Percentiles rank a stretch among this genome's conserved stretches.
Evolutionary conservation across 768 basidiomycete species (phyloP).

Genomic region (Podaxis mareebaensis): DNA sequence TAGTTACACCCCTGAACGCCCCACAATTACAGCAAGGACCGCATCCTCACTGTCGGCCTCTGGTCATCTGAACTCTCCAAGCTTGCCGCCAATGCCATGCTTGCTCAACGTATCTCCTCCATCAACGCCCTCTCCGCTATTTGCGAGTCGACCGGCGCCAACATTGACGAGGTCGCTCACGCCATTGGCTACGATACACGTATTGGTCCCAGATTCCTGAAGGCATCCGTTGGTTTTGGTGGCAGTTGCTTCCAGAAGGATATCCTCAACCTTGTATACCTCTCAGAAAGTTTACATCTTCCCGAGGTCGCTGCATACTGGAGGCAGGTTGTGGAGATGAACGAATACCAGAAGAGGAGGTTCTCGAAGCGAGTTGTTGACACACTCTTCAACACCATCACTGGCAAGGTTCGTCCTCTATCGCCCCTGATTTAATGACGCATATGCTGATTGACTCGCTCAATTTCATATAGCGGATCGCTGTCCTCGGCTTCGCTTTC

Average conservation of each 20-base stretch:
- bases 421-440: not conserved
- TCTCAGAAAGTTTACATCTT: slow-evolving; percentile 90
- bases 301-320: slow-evolving; percentile 98
- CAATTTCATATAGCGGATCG: slow-evolving; percentile 62
- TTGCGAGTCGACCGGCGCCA: slow-evolving; percentile 98
- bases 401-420: slow-evolving; percentile 74
- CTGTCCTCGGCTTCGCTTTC: slow-evolving; percentile 98
- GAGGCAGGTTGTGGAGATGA: slow-evolving; percentile 96
- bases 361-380: slow-evolving; percentile 97
- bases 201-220: slow-evolving; percentile 93
- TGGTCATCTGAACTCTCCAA: slow-evolving; percentile 99
- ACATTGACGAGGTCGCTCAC: slow-evolving; percentile 95
- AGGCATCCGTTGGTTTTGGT: slow-evolving; percentile 94
- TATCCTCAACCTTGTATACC: slow-evolving; percentile 97
- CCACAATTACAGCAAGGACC: slow-evolving; percentile 49
- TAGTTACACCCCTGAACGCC: not conserved
- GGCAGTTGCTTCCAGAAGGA: slow-evolving; percentile 99
- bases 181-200: slow-evolving; percentile 94
- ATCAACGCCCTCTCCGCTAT: slow-evolving; percentile 98
- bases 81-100: slow-evolving; percentile 98
- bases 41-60: slow-evolving; percentile 90
- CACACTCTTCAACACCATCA: slow-evolving; percentile 98
- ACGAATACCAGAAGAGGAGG: slow-evolving; percentile 96
- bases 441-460: slow-evolving; percentile 2
- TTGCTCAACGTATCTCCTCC: slow-evolving; percentile 98